Percentiles rank a stretch among this genome's conserved stretches.
These are phyloP conservation scores for Asterophora parasitica DNA, from an alignment of 768 basidiomycete species.

Conservation along the genomic window DNA sequence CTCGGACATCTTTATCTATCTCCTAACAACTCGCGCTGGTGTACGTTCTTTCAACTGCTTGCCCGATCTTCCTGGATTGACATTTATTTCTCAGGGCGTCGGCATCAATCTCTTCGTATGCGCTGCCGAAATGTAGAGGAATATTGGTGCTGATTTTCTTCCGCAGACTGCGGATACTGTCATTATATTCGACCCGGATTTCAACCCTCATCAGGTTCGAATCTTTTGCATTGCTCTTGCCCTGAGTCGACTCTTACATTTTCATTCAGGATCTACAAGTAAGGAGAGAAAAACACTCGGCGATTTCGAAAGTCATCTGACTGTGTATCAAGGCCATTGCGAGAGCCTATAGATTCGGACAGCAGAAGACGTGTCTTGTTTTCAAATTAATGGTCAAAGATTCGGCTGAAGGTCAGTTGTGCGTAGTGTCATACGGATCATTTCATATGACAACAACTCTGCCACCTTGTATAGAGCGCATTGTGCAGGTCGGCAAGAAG, in stretches of 20 bases:
- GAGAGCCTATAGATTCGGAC: constrained; percentile 91
- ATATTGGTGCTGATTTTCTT: constrained; percentile 17
- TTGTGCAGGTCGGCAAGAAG: constrained; percentile 90
- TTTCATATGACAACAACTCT: background rate
- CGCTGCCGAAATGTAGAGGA: background rate
- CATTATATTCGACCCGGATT: constrained; percentile 92
- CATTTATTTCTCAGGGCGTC: constrained; percentile 52
- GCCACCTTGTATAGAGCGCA: constrained; percentile 63
- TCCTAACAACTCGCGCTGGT: constrained; percentile 90
- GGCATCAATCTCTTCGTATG: constrained; percentile 76
- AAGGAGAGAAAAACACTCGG: constrained; percentile 18
- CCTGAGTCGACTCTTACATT: background rate
- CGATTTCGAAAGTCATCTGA: background rate
- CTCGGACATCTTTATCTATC: constrained; percentile 87
- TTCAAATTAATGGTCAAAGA: constrained; percentile 96
- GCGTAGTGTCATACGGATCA: background rate
- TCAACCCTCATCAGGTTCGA: constrained; percentile 90
- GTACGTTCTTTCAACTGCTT: constrained; percentile 25
- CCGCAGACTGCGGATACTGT: constrained; percentile 85
- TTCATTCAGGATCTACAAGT: constrained; percentile 78
- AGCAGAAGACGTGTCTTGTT: constrained; percentile 89
- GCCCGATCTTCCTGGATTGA: background rate
- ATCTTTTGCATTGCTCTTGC: constrained; percentile 3
- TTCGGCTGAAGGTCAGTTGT: constrained; percentile 72
- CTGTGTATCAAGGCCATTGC: constrained; percentile 71